A percentile compares a stretch with the other conserved stretches of the same genome.
phyloP scores from a whole-genome alignment of 768 basidiomycete species.

The Cyclocybe cylindracea region DNA sequence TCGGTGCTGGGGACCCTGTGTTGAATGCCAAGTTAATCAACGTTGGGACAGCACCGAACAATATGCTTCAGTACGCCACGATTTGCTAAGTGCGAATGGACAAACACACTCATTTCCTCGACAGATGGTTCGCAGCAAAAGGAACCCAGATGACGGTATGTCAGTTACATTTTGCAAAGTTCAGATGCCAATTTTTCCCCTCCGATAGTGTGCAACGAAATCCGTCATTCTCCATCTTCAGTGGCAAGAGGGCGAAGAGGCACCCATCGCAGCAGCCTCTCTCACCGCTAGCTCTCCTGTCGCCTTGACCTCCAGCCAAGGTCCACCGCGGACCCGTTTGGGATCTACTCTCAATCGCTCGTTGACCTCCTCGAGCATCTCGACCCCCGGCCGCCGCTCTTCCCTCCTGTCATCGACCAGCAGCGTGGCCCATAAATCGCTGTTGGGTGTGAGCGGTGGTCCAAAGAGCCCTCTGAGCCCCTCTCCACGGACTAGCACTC shows the following conservation, averaged over 20 bases:
- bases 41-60: slow-evolving; percentile 80
- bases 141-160: slow-evolving; percentile 87
- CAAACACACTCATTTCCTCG: slow-evolving; percentile 5
- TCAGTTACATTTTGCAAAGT: slow-evolving; percentile 2
- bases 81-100: neutral
- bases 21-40: slow-evolving; percentile 69
- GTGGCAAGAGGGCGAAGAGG: slow-evolving; percentile 66
- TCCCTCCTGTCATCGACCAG: slow-evolving; percentile 30
- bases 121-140: slow-evolving; percentile 87
- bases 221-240: slow-evolving; percentile 83
- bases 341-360: slow-evolving; percentile 58
- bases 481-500: slow-evolving; percentile 43
- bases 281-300: slow-evolving; percentile 22
- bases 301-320: slow-evolving; percentile 24
- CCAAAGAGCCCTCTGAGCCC: slow-evolving; percentile 47
- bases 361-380: slow-evolving; percentile 38
- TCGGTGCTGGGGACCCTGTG: slow-evolving; percentile 68
- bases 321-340: slow-evolving; percentile 42
- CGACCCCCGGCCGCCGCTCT: slow-evolving; percentile 42
- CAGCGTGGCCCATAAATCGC: slow-evolving; percentile 29
- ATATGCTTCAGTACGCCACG: slow-evolving; percentile 75
- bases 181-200: neutral
- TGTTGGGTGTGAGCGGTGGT: slow-evolving; percentile 37
- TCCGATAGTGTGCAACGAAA: slow-evolving; percentile 78
- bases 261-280: slow-evolving; percentile 19